Evolutionary conservation across 2,329 filamentous ascomycete species (phyloP).

Genomic region (Colletotrichum graminicola): DNA sequence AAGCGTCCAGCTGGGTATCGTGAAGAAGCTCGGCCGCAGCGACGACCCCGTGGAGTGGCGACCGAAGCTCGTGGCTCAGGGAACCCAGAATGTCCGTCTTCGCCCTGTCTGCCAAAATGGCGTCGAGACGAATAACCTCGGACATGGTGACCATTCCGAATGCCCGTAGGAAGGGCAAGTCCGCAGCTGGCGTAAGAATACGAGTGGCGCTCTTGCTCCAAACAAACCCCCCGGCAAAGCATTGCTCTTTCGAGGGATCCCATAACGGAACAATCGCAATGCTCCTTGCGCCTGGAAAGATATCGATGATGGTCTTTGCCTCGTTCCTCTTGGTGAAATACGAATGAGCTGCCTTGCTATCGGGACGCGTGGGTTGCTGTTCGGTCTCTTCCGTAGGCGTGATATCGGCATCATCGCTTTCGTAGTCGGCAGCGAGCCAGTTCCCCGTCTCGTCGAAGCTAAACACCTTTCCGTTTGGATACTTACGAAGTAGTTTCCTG

Average conservation of each 20-base stretch:
- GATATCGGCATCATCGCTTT: slow-evolving; percentile 27
- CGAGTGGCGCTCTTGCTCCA: slow-evolving; percentile 54
- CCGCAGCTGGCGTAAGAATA: slow-evolving; percentile 41
- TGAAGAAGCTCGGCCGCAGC: slow-evolving; percentile 64
- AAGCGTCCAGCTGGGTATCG: slow-evolving; percentile 57
- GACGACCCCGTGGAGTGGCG: slow-evolving; percentile 68
- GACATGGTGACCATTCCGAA: slow-evolving; percentile 68
- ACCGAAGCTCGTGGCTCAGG: slow-evolving; percentile 68
- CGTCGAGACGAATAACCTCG: slow-evolving; percentile 62
- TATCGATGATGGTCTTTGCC: slow-evolving; percentile 49
- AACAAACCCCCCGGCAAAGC: slow-evolving; percentile 56
- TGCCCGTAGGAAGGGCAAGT: slow-evolving; percentile 55
- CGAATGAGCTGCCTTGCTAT: slow-evolving; percentile 26
- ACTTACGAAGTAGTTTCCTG: slow-evolving; percentile 56
- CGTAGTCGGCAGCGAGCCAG: slow-evolving; percentile 49
- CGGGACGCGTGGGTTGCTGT: neutral
- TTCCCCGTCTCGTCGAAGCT: slow-evolving; percentile 56
- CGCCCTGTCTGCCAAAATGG: slow-evolving; percentile 53
- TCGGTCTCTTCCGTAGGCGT: slow-evolving; percentile 38
- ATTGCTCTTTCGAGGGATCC: slow-evolving; percentile 51
- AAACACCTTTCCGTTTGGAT: slow-evolving; percentile 62
- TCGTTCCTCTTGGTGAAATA: slow-evolving; percentile 46
- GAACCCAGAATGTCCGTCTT: slow-evolving; percentile 69
- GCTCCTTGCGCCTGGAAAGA: slow-evolving; percentile 56
- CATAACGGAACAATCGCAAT: slow-evolving; percentile 54